A percentile compares a stretch with the other conserved stretches of the same genome.
Evolutionary conservation across 805 yeast genomes (phyloP).

Genomic region (Candida sphagnicola): DNA sequence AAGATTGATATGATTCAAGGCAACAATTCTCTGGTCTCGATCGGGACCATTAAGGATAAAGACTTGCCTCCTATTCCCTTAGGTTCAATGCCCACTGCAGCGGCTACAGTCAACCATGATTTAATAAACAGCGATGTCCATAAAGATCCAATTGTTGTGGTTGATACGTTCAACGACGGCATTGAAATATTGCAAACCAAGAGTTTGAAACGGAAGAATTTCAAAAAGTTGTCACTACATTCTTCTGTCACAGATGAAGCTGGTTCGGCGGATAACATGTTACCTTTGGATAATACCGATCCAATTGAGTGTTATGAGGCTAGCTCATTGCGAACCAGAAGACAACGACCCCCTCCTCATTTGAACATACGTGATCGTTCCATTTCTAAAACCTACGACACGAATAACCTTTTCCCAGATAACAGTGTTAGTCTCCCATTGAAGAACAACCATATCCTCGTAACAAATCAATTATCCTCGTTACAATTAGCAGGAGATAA

Average conservation of each 20-base stretch:
- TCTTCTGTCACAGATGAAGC: slow-evolving; percentile 8
- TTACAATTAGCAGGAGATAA: not conserved
- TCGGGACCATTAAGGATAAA: slow-evolving; percentile 26
- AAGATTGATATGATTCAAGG: slow-evolving; percentile 7
- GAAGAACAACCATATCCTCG: not conserved
- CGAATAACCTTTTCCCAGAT: too few relatives aligned
- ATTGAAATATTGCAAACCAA: slow-evolving; percentile 28
- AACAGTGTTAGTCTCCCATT: too few relatives aligned
- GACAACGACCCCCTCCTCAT: slow-evolving; percentile 30
- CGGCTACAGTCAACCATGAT: not conserved
- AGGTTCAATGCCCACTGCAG: slow-evolving; percentile 5
- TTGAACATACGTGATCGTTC: slow-evolving; percentile 14
- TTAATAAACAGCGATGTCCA: not conserved
- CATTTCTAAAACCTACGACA: not conserved
- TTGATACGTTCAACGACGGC: slow-evolving; percentile 4
- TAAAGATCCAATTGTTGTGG: not conserved
- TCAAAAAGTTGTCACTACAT: slow-evolving; percentile 30
- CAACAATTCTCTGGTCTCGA: slow-evolving; percentile 18
- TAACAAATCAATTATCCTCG: not conserved
- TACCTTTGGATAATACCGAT: slow-evolving; percentile 3
- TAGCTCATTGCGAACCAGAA: slow-evolving; percentile 14
- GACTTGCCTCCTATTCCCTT: slow-evolving; percentile 37
- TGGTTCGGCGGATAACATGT: too few relatives aligned
- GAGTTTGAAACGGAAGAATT: slow-evolving; percentile 36
- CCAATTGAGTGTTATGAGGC: slow-evolving; percentile 6